Conservation (phyloP, 129 eudicot genomes). For the Ambrosia trifida region DNA sequence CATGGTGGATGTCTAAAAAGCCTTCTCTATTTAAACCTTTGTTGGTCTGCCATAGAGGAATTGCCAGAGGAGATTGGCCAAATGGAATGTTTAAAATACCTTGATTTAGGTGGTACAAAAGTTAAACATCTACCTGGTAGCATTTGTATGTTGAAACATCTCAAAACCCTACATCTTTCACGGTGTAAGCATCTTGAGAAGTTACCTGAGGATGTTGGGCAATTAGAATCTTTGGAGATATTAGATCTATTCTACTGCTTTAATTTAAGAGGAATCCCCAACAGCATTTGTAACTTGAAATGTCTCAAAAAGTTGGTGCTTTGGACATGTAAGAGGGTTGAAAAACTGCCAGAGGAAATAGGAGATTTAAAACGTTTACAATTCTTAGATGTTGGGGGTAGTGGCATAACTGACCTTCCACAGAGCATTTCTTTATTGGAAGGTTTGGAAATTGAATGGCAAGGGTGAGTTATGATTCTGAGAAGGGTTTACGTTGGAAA, state of each 20-base stretch:
- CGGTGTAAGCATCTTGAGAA: neutral
- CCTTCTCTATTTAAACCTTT: neutral
- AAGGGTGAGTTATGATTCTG: too few relatives aligned
- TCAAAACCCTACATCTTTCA: neutral
- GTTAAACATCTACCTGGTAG: neutral
- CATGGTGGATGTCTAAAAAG: too few relatives aligned
- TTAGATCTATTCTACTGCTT: neutral
- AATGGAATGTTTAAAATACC: neutral
- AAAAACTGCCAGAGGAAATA: neutral
- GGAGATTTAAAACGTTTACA: too few relatives aligned
- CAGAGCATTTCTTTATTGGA: too few relatives aligned
- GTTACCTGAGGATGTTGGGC: neutral
- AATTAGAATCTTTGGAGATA: neutral
- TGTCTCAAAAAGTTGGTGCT: neutral
- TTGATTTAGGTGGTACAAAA: neutral
- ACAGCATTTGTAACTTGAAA: neutral
- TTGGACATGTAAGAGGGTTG: neutral
- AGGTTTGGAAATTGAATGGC: too few relatives aligned
- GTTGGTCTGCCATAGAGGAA: neutral
- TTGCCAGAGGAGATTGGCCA: neutral
- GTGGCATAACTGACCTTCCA: too few relatives aligned
- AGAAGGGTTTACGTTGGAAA: too few relatives aligned
- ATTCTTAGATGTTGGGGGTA: too few relatives aligned
- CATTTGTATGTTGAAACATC: neutral
- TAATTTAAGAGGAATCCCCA: neutral